Evolutionary conservation across 2,329 filamentous ascomycete genomes (phyloP), one percentile per base, ranked within the genome.

Genomic region (Calonectria hawksworthii): DNA sequence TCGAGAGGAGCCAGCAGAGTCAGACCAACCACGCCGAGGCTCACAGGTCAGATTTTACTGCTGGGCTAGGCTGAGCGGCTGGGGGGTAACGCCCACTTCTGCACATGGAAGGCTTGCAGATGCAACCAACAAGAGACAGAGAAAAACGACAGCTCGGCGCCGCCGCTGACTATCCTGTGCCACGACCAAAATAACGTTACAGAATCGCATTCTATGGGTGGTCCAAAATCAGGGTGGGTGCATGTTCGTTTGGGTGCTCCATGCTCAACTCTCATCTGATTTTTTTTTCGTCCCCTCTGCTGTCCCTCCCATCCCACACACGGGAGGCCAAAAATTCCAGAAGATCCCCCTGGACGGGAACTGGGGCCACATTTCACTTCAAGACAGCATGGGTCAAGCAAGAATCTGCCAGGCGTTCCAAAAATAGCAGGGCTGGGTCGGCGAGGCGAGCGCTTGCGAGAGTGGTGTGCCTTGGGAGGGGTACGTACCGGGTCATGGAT

Each of bases 381-480:
- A 74, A 80, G 80, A 80, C 79, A 70, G 30, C 44, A 47, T 23
- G 44, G 44, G 44, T 47, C 44, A 47, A 72, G 44, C 68, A 72
- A 69, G 67, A 78, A 74, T 77, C 76, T 79, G 75, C 75, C 75
- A 74, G 36, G 38, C 5, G n/a, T 75, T 76, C 79, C 72, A 81
- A 80, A 80, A 80, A 80, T 80, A 80, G 75, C 73, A 73, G 80
- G 74, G 80, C 78, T 80, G 75, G 73, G 76, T 79, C 72, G 70
- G 67, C 72, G 66, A 78, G 70, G 75, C 76, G 74, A 77, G 71
- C 70, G 51, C 54, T 72, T 77, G 75, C 73, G 67, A 67, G 18
- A 56, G 69, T 76, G 73, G 70, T 66, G 73, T 73, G 56, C 36
- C 56, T 47, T 65, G 44, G 14, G 44, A 41, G 4, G 10, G 72